A percentile compares a stretch with the other conserved stretches of the same genome.
These are phyloP conservation scores for Metrosideros polymorpha DNA, from an alignment of 441 rosid genomes.

Conservation along the genomic window DNA sequence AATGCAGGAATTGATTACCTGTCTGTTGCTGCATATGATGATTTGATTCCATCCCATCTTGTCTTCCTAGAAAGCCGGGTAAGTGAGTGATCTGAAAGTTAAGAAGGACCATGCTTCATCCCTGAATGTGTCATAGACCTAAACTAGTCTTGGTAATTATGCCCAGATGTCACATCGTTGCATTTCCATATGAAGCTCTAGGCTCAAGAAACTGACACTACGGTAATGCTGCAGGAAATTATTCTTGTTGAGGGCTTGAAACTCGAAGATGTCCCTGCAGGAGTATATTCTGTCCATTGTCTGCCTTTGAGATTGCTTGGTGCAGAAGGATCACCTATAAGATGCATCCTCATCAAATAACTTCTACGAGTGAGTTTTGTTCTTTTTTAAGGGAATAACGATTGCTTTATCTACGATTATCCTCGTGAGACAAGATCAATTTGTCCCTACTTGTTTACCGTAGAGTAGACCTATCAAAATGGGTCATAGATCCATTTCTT, in stretches of 20 bases:
- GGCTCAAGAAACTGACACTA: background rate
- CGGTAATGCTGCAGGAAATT: background rate
- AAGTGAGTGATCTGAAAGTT: background rate
- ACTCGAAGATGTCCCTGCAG: background rate
- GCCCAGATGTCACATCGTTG: background rate
- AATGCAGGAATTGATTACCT: constrained; percentile 10
- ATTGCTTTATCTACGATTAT: background rate
- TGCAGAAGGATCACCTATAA: constrained; percentile 2
- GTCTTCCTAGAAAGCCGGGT: constrained; percentile 8
- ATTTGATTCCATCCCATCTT: constrained; percentile 2
- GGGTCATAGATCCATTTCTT: no score
- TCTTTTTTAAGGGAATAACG: background rate
- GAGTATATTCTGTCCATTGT: constrained; percentile 5
- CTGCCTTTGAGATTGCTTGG: constrained; percentile 10
- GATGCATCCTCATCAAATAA: constrained; percentile 10
- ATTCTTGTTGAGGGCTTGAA: constrained; percentile 6
- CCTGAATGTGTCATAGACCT: background rate
- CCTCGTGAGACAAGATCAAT: background rate
- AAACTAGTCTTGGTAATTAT: background rate
- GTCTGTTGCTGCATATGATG: constrained; percentile 14
- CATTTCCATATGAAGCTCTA: background rate
- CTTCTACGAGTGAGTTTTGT: background rate
- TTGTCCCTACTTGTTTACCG: background rate
- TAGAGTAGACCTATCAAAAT: background rate
- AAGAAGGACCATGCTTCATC: background rate